A percentile compares a stretch with the other conserved stretches of the same genome.
Conservation (phyloP, 2,329 filamentous ascomycete genomes). For the Aspergillus piperis region DNA sequence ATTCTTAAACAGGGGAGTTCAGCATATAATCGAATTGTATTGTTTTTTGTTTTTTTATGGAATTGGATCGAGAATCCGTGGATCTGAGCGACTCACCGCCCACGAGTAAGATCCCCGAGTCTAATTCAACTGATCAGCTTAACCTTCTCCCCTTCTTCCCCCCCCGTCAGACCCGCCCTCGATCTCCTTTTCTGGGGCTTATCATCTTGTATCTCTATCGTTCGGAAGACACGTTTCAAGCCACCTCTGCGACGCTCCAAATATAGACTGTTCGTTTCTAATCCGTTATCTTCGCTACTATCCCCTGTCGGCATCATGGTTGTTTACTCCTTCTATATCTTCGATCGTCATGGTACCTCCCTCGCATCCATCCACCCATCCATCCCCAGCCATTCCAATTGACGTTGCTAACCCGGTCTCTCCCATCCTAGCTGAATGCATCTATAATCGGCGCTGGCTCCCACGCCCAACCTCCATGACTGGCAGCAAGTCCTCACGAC, state of each 20-base stretch:
- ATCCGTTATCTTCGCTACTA: conserved; percentile 10
- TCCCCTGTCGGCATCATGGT: conserved; percentile 62
- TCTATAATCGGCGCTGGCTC: conserved; percentile 89
- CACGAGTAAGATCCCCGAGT: conserved; percentile 15
- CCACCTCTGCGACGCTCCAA: not conserved
- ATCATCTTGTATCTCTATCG: not conserved
- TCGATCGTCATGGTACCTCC: conserved; percentile 85
- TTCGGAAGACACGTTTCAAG: too few species aligned
- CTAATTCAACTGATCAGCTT: conserved; percentile 13
- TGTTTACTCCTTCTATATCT: conserved; percentile 98
- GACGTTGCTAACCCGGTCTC: not conserved
- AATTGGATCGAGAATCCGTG: conserved; percentile 9
- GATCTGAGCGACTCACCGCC: conserved; percentile 17
- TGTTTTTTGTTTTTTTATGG: not conserved
- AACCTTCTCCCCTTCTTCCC: not conserved
- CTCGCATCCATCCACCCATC: not conserved
- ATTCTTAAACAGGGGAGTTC: not conserved
- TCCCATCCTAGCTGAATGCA: conserved; percentile 75
- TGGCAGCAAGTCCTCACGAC: conserved; percentile 51
- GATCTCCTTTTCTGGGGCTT: not conserved
- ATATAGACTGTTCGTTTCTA: not conserved
- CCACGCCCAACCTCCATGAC: conserved; percentile 52
- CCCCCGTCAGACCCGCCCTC: not conserved
- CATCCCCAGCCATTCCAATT: not conserved
- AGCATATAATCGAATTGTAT: not conserved